Evolutionary conservation across 2,329 filamentous ascomycete genomes (phyloP), one percentile per base, ranked within the genome.

Genomic region (Ciborinia camelliae): DNA sequence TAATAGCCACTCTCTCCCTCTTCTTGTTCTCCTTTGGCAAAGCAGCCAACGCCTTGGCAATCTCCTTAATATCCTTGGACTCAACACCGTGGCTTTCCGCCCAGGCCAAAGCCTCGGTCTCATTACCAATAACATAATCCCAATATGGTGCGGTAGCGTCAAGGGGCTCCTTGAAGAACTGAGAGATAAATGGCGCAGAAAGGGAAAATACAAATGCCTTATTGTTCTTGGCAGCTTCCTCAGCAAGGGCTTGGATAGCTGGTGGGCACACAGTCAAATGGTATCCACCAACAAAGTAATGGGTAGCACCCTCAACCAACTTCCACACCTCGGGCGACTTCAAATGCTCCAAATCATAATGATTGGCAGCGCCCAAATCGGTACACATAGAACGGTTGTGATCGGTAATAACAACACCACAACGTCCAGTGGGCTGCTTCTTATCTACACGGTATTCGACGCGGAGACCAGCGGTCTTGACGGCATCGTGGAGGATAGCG

Each of bases 121-220:
- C 95, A 81, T 99, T 99, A 75, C 93, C 94, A 77, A 99, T 90
- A 68, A 98, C 83, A 80, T 94, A 96, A 81, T 98, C 93, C 84
- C 92, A 96, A 86, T 97, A 97, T 37, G 90, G 90, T 62, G 92
- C 83, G 63, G 90, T 89, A 73, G 87, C 88, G 79, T 97, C 92
- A 55, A 99, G 86, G 70, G 87, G 90, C 58, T 97, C 93, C 84
- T 97, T 97, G 89, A 98, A 99, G 85, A 97, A 97, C 77, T 96
- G 90, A 47, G 90, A 82, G 75, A 99, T 97, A 83, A 99, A 99
- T 66, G 95, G 95, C 9, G 95, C 95, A 60, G 92, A 95, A 67
- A 99, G 86, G 72, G 92, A 96, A 72, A 99, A 87, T 73, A 93
- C 86, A 78, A 98, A 96, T 68, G 84, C 83, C 87, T 99, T 99